These are phyloP conservation scores for Medicago lupulina DNA, from an alignment of 306 rosid species.

Conservation along the genomic window DNA sequence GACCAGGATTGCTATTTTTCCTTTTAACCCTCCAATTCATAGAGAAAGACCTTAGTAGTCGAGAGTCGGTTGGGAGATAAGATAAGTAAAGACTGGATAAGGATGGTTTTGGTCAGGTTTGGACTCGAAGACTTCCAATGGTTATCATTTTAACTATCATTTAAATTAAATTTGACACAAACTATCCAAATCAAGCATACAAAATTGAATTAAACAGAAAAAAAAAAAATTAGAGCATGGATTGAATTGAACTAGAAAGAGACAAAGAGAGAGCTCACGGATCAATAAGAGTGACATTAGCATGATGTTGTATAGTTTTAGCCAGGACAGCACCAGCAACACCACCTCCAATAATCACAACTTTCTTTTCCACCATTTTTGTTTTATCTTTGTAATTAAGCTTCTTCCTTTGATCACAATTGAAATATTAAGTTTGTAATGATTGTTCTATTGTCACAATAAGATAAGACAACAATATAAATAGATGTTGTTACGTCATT, in stretches of 20 bases:
- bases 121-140: background rate
- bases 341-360: slow-evolving; percentile 87
- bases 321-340: slow-evolving; percentile 79
- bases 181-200: background rate
- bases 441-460: slow-evolving; percentile 29
- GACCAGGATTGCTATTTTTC: too few relatives aligned
- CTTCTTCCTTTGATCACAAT: slow-evolving; percentile 15
- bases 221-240: background rate
- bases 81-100: background rate
- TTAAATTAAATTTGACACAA: background rate
- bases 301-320: slow-evolving; percentile 61
- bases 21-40: background rate
- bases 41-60: background rate
- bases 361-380: slow-evolving; percentile 56
- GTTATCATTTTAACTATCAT: background rate
- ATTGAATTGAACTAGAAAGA: too few relatives aligned
- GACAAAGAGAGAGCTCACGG: slow-evolving; percentile 50
- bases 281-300: slow-evolving; percentile 75
- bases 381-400: background rate
- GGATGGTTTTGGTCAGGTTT: background rate
- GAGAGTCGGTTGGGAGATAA: background rate
- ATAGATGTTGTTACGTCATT: slow-evolving; percentile 46
- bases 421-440: background rate
- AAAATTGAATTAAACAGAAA: slow-evolving; percentile 16
- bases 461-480: slow-evolving; percentile 34